phyloP scores from a whole-genome alignment of 2,329 filamentous ascomycete species.

The Stagonosporopsis vannaccii region DNA sequence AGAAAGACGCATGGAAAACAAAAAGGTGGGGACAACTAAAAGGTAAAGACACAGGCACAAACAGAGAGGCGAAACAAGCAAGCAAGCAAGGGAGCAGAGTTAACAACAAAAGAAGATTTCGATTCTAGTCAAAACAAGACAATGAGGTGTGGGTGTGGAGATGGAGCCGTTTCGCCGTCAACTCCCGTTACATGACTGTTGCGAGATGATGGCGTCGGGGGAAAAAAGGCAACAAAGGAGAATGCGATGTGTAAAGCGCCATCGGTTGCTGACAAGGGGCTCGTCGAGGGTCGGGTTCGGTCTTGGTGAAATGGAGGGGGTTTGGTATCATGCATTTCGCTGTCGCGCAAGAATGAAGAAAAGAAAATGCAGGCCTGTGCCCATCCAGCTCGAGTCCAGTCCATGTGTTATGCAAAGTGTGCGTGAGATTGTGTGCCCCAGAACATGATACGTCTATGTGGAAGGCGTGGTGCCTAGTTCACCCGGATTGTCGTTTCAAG shows the following conservation, averaged over 20 bases:
- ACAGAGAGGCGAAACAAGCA: not conserved
- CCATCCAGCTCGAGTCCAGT: slow-evolving; percentile 2
- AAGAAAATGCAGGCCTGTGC: not conserved
- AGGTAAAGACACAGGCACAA: not conserved
- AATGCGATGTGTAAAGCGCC: not conserved
- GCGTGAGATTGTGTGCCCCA: slow-evolving; percentile 11
- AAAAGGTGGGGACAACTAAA: not conserved
- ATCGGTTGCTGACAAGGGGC: not conserved
- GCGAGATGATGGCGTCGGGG: not conserved
- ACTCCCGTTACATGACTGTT: slow-evolving; percentile 2
- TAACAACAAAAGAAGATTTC: not conserved
- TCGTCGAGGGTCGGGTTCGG: not conserved
- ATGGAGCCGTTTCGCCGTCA: slow-evolving; percentile 7
- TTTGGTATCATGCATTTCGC: slow-evolving; percentile 23
- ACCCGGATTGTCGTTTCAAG: slow-evolving; percentile 45
- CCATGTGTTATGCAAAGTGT: slow-evolving; percentile 14
- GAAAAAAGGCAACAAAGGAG: not conserved
- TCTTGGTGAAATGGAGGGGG: not conserved
- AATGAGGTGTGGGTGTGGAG: not conserved
- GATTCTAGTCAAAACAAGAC: not conserved
- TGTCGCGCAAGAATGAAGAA: slow-evolving; percentile 18
- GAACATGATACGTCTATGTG: slow-evolving; percentile 6
- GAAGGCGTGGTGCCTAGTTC: slow-evolving; percentile 24
- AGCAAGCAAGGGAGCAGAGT: not conserved
- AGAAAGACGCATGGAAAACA: not conserved